Base-by-base conservation (phyloP, 352 stramenopile species). In the Thraustotheca clavata region DNA sequence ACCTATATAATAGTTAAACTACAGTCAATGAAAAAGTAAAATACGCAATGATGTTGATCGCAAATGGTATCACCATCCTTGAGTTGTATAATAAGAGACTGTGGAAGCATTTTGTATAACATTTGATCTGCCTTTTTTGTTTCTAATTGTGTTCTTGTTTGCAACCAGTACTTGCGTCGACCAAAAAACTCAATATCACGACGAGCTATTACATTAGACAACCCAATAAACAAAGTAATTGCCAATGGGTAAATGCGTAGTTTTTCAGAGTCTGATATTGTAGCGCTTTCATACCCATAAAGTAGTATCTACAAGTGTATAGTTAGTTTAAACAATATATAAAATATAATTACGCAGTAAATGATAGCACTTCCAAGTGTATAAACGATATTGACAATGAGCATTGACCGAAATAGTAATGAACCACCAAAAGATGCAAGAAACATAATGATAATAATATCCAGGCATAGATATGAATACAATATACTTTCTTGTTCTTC, bases 51-150 rank as follows among this genome's bases (percentile, higher is more conserved):
- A 41, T 94, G 83, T 69, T 94, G 79, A 40, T 94, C 83, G 47
- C 81, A 91, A 8, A 94, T 81, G 32, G 75, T 86, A 60, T 93
- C 82, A 9, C 83, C 82, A 60, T 91, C 80, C 66, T 94, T 94
- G 4, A 94, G 72, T 9, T 87, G 72, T 78, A 89, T 89, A 2
- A 94, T 80, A 7, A 94, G 83, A 0, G 86, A 82, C 0, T 79
- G 78, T 0, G 86, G 87, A 0, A 96, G 70, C 85, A 96, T 94
- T 61, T 94, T 87, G 49, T 94, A 91, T 24, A 95, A 61, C 22
- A 95, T 48, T 7, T 79, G 75, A 35, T 95, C 84, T 0, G 86
- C 83, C 47, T 91, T 91, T 73, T 89, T 85, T 0, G 82, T 93
- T 63, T 93, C 83, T 3, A 91, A 60, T 33, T 95, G 80, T 0